phyloP scores from a whole-genome alignment of 2,329 filamentous ascomycete genomes.

The Colletotrichum plurivorum region DNA sequence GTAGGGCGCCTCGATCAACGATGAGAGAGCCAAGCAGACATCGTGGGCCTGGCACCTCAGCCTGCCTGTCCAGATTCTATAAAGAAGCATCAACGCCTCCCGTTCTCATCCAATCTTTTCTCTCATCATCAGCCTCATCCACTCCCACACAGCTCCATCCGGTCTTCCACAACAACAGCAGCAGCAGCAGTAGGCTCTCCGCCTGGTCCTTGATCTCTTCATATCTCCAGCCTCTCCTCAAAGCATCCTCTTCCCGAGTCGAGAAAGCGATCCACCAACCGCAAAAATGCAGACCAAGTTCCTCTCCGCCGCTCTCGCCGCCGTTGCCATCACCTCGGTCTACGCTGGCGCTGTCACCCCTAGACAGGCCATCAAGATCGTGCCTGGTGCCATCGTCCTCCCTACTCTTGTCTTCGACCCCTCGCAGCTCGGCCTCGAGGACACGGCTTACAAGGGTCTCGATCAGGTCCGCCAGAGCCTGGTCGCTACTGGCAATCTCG shows the following conservation, averaged over 20 bases:
- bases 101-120: not conserved
- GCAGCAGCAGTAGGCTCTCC: not conserved
- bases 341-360: conserved; percentile 14
- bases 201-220: not conserved
- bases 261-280: not conserved
- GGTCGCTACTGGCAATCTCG: not conserved
- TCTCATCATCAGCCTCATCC: conserved; percentile 20
- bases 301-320: conserved; percentile 34
- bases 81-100: conserved; percentile 21
- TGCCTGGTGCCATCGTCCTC: conserved; percentile 4
- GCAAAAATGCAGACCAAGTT: conserved; percentile 40
- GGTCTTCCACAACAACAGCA: not conserved
- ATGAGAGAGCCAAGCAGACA: not conserved
- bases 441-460: not conserved
- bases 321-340: conserved; percentile 30
- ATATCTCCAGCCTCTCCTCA: not conserved
- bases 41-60: not conserved
- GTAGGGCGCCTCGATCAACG: conserved; percentile 4
- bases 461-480: conserved; percentile 4
- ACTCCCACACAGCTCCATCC: not conserved
- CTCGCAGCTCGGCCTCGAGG: not conserved
- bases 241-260: not conserved
- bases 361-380: conserved; percentile 8
- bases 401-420: conserved; percentile 3
- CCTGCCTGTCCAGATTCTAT: conserved; percentile 14